phyloP scores from a whole-genome alignment of 352 stramenopile species.

The Globisporangium carolinianum region DNA sequence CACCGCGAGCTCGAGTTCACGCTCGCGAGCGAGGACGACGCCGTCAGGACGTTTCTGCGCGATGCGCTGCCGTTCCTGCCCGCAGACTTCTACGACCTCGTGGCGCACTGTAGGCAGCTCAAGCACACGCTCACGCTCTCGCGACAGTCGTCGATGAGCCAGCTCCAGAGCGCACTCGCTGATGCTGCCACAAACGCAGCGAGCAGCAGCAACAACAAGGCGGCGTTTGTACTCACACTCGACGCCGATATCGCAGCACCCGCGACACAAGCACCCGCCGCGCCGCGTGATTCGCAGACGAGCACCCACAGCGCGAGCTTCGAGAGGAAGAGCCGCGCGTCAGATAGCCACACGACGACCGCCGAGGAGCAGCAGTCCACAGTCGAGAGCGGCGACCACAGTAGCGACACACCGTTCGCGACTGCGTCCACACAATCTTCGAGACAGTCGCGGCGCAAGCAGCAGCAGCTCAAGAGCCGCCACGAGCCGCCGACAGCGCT shows the following conservation, averaged over 20 bases:
- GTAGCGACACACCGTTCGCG: neutral
- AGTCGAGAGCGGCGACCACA: neutral
- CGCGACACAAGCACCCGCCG: neutral
- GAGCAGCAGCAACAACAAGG: neutral
- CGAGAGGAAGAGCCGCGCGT: constrained; percentile 7
- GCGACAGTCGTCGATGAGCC: constrained; percentile 11
- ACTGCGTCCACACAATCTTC: constrained; percentile 13
- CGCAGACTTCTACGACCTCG: constrained; percentile 72
- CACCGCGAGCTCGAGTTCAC: constrained; percentile 46
- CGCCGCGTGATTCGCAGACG: neutral
- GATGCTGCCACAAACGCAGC: neutral
- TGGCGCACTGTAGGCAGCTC: constrained; percentile 54
- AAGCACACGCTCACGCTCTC: constrained; percentile 13
- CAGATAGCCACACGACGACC: constrained; percentile 6
- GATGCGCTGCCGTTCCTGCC: constrained; percentile 68
- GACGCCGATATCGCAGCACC: neutral
- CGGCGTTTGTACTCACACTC: constrained; percentile 3
- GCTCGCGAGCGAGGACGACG: constrained; percentile 45
- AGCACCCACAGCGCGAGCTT: neutral
- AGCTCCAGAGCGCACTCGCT: constrained; percentile 5
- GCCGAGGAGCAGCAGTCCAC: constrained; percentile 4
- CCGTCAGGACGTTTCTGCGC: constrained; percentile 40
- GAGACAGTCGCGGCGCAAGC: constrained; percentile 20
- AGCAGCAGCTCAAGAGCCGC: constrained; percentile 18
- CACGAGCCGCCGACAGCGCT: neutral